phyloP scores from a whole-genome alignment of 495 filamentous ascomycete genomes.

The Jackrogersella minutella region DNA sequence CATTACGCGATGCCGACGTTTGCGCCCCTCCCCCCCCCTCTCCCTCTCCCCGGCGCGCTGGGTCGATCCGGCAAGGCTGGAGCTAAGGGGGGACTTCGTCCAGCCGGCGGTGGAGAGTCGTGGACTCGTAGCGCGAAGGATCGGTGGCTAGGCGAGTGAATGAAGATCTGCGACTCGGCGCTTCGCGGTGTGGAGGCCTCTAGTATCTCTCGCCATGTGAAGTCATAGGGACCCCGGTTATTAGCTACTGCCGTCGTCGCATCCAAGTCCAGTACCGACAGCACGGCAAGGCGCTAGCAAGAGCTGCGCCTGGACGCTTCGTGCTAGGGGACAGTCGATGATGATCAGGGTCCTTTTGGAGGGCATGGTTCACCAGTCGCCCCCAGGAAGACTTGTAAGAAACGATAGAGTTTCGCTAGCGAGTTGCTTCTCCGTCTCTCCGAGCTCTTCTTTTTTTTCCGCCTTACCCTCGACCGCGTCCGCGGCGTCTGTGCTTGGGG shows the following conservation, averaged over 20 bases:
- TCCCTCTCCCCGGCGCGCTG: conserved; percentile 23
- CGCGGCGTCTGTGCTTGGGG: background rate
- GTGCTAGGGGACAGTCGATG: conserved; percentile 10
- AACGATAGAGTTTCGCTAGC: conserved; percentile 17
- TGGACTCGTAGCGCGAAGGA: too few relatives aligned
- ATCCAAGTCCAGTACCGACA: background rate
- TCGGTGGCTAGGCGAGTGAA: background rate
- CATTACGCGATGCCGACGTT: conserved; percentile 36
- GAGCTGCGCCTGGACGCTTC: too few relatives aligned
- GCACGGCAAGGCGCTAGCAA: background rate
- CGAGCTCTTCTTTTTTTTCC: too few relatives aligned
- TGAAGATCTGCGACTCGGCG: too few relatives aligned
- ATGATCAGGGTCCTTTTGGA: background rate
- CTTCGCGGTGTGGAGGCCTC: background rate
- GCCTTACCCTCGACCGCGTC: background rate
- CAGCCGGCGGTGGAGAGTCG: background rate
- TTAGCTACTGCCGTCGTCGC: background rate
- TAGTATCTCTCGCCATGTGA: too few relatives aligned
- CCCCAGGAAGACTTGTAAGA: conserved; percentile 10
- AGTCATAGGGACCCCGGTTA: background rate
- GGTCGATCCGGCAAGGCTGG: conserved; percentile 21
- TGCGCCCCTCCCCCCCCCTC: too few relatives aligned
- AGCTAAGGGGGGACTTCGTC: background rate
- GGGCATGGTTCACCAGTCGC: conserved; percentile 28
- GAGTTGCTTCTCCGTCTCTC: too few relatives aligned